These are phyloP conservation scores for Pugionium dolabratum DNA, from an alignment of 345 rosid genomes.

Conservation along the genomic window DNA sequence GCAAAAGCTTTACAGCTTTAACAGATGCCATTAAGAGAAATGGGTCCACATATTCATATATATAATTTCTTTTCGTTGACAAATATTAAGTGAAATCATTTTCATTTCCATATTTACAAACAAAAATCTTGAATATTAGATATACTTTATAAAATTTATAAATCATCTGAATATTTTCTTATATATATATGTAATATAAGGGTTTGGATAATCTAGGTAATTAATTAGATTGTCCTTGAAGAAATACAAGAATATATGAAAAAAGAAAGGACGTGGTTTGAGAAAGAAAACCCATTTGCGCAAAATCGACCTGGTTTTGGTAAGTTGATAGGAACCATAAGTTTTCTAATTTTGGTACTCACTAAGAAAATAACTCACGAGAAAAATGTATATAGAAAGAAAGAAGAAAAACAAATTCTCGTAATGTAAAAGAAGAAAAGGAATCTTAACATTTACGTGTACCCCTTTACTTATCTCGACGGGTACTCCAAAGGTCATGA, in stretches of 20 bases:
- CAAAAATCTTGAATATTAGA: too few relatives aligned
- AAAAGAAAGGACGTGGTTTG: constrained; percentile 5
- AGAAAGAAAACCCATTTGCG: constrained; percentile 38
- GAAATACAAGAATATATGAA: constrained; percentile 14
- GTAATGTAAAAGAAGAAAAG: constrained; percentile 24
- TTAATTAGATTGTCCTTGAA: constrained; percentile 10
- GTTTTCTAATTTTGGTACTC: constrained; percentile 41
- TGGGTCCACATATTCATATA: constrained; percentile 28
- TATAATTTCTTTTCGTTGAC: too few relatives aligned
- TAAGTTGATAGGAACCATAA: constrained; percentile 36
- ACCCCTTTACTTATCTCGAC: constrained; percentile 22
- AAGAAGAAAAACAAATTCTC: constrained; percentile 4
- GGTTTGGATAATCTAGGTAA: constrained; percentile 2
- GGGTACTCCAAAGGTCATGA: constrained; percentile 39
- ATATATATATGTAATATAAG: too few relatives aligned
- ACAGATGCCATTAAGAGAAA: constrained; percentile 38
- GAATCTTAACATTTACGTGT: constrained; percentile 37
- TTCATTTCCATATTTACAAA: too few relatives aligned
- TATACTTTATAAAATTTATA: too few relatives aligned
- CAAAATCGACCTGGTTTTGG: constrained; percentile 36
- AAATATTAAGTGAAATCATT: too few relatives aligned
- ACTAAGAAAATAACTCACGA: constrained; percentile 28
- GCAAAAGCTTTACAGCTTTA: constrained; percentile 40
- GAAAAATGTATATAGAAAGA: constrained; percentile 14
- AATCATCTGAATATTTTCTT: too few relatives aligned